Conservation (phyloP, 2,329 filamentous ascomycete species). For the Mollisia scopiformis region DNA sequence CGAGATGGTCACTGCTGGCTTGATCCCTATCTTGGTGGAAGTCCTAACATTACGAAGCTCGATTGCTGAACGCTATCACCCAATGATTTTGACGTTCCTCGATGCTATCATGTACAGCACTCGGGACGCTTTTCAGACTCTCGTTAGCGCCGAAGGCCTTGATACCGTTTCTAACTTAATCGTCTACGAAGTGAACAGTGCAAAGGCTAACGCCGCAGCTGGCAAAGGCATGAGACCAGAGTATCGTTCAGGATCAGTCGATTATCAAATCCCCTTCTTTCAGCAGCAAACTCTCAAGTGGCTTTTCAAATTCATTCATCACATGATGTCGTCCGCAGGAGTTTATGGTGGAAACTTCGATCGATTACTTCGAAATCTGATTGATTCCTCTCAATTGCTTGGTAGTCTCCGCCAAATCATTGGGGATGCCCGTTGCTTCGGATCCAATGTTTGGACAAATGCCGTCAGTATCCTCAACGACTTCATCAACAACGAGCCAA, state of each 20-base stretch:
- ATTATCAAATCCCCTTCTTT: conserved; percentile 92
- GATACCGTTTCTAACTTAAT: conserved; percentile 90
- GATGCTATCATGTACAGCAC: conserved; percentile 87
- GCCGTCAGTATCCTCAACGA: conserved; percentile 89
- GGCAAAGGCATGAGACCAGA: conserved; percentile 73
- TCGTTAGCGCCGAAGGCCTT: conserved; percentile 82
- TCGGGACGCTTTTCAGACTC: conserved; percentile 79
- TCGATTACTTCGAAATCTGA: conserved; percentile 86
- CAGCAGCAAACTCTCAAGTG: conserved; percentile 93
- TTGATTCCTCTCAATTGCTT: conserved; percentile 87
- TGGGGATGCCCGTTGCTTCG: conserved; percentile 77
- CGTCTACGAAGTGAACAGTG: conserved; percentile 73
- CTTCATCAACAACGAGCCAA: conserved; percentile 98
- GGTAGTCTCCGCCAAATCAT: conserved; percentile 80
- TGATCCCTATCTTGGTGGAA: conserved; percentile 89
- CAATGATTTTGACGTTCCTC: conserved; percentile 83
- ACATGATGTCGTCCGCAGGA: conserved; percentile 83
- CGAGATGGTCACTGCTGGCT: conserved; percentile 84
- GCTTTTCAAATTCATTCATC: conserved; percentile 94
- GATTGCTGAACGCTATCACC: conserved; percentile 82
- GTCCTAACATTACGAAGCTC: conserved; percentile 81
- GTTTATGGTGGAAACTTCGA: conserved; percentile 79
- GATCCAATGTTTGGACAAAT: conserved; percentile 94
- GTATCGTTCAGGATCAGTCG: conserved; percentile 80
- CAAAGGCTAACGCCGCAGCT: conserved; percentile 65